Evolutionary conservation across 331 rosid species (phyloP), one percentile per base, ranked within the genome.

Genomic region (Saraca asoca): DNA sequence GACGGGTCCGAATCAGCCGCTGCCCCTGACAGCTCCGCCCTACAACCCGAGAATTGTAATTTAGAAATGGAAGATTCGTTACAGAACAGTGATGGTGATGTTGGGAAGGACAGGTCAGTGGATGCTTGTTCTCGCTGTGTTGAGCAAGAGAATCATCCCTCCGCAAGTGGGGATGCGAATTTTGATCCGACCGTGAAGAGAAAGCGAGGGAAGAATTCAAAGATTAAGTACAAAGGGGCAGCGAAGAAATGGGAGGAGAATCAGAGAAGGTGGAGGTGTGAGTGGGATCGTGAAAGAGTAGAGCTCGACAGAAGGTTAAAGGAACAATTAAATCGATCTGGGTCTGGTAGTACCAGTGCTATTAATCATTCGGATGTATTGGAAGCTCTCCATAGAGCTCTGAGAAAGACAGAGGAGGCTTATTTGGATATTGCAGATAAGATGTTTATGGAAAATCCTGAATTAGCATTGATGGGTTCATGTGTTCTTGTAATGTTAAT

Each of bases 401-500:
- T 94, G 71, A 84, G 78, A 74, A 94, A 85, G 77, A 90, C 99
- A 3, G 99, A 94, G 76, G 99, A 88, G 74, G 58, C 97, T n/a
- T 94, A 80, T 63, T 81, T 94, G 64, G 97, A 90, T 52, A 66
- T 85, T 4, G 96, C 97, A 0, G 97, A 94, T 70, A 83, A 79
- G 81, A 90, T 90, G 95, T 74, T 88, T 0, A 73, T 58, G 81
- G 92, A 86, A 69, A 94, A 90, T 83, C 99, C 99, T 0, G 99
- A 90, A 45, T 65, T 94, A 35, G 99, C 99, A 58, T 75, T 94
- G 66, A 94, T 94, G 99, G 99, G 99, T 58, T 94, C 99, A 1
- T 94, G 99, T 80, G 97, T 91, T 24, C 95, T 94, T 12, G 97
- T 86, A 4, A 94, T 88, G 96, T 76, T 94, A 42, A 88, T 94